phyloP scores from a whole-genome alignment of 2,329 filamentous ascomycete genomes.

The Aphanoascus verrucosus region DNA sequence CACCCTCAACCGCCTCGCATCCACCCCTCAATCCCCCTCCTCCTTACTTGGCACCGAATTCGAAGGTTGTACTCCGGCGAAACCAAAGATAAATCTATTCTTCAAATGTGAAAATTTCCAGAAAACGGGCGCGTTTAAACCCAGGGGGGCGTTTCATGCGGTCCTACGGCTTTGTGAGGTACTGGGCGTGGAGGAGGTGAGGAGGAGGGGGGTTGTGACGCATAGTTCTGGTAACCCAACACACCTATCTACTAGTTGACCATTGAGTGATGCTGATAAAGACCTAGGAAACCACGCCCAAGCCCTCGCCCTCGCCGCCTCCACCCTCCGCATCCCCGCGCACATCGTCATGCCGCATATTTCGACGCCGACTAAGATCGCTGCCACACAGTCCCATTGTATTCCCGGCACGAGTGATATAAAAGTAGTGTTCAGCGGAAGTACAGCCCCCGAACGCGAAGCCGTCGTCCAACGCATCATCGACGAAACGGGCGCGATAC shows the following conservation, averaged over 20 bases:
- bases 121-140: constrained; percentile 85
- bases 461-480: constrained; percentile 61
- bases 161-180: constrained; percentile 56
- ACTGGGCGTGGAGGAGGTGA: constrained; percentile 51
- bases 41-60: constrained; percentile 48
- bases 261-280: neutral
- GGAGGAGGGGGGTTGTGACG: constrained; percentile 65
- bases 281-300: constrained; percentile 79
- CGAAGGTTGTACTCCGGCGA: constrained; percentile 47
- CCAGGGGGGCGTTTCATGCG: constrained; percentile 80
- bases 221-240: constrained; percentile 65
- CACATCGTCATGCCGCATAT: constrained; percentile 91
- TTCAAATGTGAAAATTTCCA: constrained; percentile 97
- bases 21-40: constrained; percentile 50
- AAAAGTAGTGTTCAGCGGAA: constrained; percentile 68
- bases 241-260: neutral
- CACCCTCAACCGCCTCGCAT: constrained; percentile 65
- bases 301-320: constrained; percentile 76
- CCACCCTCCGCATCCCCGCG: constrained; percentile 60
- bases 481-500: constrained; percentile 58
- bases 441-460: constrained; percentile 70
- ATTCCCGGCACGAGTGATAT: constrained; percentile 52
- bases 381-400: constrained; percentile 68
- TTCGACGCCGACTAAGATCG: constrained; percentile 74
- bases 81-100: constrained; percentile 61